Percentiles rank a stretch among this genome's conserved stretches.
These are phyloP conservation scores for Chionographis japonica DNA, from an alignment of 106 monocot genomes.

Conservation along the genomic window DNA sequence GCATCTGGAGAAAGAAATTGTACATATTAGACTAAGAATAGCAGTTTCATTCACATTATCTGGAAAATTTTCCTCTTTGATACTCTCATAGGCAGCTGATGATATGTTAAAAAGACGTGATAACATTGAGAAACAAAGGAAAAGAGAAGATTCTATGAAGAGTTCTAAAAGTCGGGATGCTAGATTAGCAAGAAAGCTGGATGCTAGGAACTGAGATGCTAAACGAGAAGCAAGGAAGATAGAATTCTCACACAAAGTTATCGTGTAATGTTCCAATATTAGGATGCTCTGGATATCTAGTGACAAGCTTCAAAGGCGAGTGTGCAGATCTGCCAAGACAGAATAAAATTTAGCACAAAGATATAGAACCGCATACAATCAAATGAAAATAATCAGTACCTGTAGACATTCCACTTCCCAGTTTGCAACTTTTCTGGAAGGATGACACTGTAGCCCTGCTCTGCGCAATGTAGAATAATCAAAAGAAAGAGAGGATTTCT, in stretches of 20 bases:
- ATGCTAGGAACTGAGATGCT: background rate
- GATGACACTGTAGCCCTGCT: constrained; percentile 58
- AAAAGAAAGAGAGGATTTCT: background rate
- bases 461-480: constrained; percentile 29
- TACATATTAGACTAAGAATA: too few relatives aligned
- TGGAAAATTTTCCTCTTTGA: too few relatives aligned
- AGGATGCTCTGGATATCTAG: constrained; percentile 52
- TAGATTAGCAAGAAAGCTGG: too few relatives aligned
- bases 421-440: constrained; percentile 73
- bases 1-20: background rate
- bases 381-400: constrained; percentile 31
- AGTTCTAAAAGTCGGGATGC: too few relatives aligned
- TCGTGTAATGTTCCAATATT: constrained; percentile 88
- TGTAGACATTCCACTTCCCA: constrained; percentile 97
- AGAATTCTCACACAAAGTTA: constrained; percentile 79
- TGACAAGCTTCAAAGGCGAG: constrained; percentile 69
- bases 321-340: constrained; percentile 53
- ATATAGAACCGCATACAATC: background rate
- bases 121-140: too few relatives aligned
- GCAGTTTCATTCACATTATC: too few relatives aligned
- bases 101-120: too few relatives aligned
- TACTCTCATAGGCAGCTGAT: too few relatives aligned
- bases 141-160: too few relatives aligned
- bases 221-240: constrained; percentile 1
- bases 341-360: constrained; percentile 1